Conservation (phyloP, 345 rosid species). For the Isatis tinctoria region DNA sequence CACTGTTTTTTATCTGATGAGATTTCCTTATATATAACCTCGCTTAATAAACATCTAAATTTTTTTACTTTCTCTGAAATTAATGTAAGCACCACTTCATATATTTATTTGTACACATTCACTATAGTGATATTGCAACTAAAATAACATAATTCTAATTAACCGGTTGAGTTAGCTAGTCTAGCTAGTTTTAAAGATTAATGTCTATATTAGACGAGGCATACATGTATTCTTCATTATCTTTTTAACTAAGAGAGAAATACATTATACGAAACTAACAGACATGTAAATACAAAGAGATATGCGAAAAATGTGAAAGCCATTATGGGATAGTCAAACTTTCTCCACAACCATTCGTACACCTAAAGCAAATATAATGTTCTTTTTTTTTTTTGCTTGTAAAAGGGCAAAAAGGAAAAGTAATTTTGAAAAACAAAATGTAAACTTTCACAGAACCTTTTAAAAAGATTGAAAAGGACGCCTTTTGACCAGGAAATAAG, state of each 20-base stretch:
- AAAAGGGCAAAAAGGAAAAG: not conserved
- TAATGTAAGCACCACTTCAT: too few relatives aligned
- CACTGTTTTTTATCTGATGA: not conserved
- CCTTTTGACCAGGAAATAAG: constrained; percentile 15
- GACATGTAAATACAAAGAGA: not conserved
- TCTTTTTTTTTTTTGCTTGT: not conserved
- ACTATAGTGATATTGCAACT: not conserved
- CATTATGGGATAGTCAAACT: constrained; percentile 24
- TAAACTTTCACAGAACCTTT: constrained; percentile 8
- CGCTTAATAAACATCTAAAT: too few relatives aligned
- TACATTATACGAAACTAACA: not conserved
- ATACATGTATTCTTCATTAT: not conserved
- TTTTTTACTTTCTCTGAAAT: too few relatives aligned
- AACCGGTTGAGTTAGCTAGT: not conserved
- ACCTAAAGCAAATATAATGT: constrained; percentile 12
- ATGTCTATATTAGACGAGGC: not conserved
- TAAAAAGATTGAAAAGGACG: not conserved
- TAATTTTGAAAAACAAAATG: not conserved
- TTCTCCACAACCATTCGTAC: constrained; percentile 10
- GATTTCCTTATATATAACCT: too few relatives aligned
- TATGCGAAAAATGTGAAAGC: constrained; percentile 4
- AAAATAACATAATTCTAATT: not conserved
- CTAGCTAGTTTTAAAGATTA: not conserved
- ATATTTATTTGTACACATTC: not conserved
- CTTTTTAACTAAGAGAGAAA: not conserved